Conservation (phyloP, 2,329 filamentous ascomycete species). For the Neonectria punicea region DNA sequence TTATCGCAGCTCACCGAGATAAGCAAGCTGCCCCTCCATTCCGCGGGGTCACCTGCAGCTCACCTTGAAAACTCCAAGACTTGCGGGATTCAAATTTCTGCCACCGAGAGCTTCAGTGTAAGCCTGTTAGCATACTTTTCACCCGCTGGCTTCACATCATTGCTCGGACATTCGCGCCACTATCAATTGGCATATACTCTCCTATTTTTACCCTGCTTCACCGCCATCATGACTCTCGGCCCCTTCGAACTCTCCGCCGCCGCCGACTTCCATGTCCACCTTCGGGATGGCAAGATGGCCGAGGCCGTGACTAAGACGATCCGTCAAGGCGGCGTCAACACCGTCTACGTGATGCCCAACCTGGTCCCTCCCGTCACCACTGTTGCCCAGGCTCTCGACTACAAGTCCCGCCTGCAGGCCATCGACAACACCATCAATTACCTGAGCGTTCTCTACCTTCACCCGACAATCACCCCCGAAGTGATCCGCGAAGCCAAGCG, state of each 20-base stretch:
- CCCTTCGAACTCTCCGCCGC: slow-evolving; percentile 66
- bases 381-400: slow-evolving; percentile 66
- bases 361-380: slow-evolving; percentile 36
- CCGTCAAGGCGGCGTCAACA: slow-evolving; percentile 72
- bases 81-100: neutral
- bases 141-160: neutral
- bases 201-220: neutral
- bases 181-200: neutral
- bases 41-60: slow-evolving; percentile 29
- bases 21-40: slow-evolving; percentile 27
- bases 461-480: slow-evolving; percentile 72
- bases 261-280: slow-evolving; percentile 77
- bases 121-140: neutral
- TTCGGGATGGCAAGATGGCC: slow-evolving; percentile 75
- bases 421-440: slow-evolving; percentile 72
- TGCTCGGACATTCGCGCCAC: neutral
- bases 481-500: slow-evolving; percentile 78
- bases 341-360: slow-evolving; percentile 60
- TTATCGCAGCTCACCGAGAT: slow-evolving; percentile 29
- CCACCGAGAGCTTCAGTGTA: neutral
- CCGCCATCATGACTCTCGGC: slow-evolving; percentile 1
- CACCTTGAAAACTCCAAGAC: slow-evolving; percentile 12
- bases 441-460: slow-evolving; percentile 78
- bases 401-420: slow-evolving; percentile 68
- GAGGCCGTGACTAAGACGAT: slow-evolving; percentile 62